A percentile compares a stretch with the other conserved stretches of the same genome.
These are phyloP conservation scores for Brasenia schreberi DNA, from an alignment of 164 flowering plant genomes.

Conservation along the genomic window DNA sequence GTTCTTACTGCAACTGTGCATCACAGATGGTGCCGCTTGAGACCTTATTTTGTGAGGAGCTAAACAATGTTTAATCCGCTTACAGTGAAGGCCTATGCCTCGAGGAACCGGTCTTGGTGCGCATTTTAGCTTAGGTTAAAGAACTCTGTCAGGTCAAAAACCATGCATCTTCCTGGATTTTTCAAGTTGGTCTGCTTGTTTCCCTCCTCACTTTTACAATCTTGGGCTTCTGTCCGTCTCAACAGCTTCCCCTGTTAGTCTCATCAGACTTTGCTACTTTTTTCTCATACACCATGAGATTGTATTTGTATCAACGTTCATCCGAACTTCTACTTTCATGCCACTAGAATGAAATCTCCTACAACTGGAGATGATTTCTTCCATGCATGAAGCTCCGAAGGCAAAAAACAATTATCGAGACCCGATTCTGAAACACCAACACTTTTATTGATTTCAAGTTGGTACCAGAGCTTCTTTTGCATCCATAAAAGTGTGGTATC, in stretches of 20 bases:
- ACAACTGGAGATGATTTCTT: constrained; percentile 19
- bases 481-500: constrained; percentile 9
- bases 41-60: constrained; percentile 13
- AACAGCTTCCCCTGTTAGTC: background rate
- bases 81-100: constrained; percentile 16
- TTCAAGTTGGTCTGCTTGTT: constrained; percentile 7
- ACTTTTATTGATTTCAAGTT: constrained; percentile 15
- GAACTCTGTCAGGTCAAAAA: constrained; percentile 28
- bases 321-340: constrained; percentile 2
- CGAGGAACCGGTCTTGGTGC: constrained; percentile 55
- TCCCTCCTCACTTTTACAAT: constrained; percentile 14
- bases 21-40: constrained; percentile 10
- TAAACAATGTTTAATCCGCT: constrained; percentile 8
- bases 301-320: background rate
- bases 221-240: background rate
- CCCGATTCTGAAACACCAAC: constrained; percentile 21
- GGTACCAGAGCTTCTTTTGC: constrained; percentile 11
- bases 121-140: constrained; percentile 44
- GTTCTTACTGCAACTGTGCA: constrained; percentile 8
- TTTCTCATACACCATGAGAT: constrained; percentile 1
- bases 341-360: constrained; percentile 15
- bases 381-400: constrained; percentile 9
- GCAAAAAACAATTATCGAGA: constrained; percentile 11
- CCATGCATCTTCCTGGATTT: background rate
- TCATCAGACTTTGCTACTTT: background rate